phyloP scores from a whole-genome alignment of 2,329 filamentous ascomycete genomes.

The Penicillium sp. region DNA sequence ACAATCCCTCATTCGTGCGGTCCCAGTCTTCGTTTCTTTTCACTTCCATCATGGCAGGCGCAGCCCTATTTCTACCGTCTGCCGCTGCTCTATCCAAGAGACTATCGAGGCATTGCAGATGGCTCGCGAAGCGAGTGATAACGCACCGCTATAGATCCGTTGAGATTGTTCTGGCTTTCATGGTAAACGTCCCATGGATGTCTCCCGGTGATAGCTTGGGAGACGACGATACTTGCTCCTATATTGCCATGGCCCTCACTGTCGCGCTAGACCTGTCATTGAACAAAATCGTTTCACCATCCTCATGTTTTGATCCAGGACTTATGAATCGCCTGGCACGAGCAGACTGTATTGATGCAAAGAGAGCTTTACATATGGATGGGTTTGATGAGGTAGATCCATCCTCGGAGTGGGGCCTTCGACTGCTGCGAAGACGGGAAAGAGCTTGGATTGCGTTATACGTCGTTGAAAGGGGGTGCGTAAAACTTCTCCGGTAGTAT shows the following conservation, averaged over 20 bases:
- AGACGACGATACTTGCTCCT: constrained; percentile 71
- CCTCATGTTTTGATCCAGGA: constrained; percentile 49
- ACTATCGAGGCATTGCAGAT: constrained; percentile 63
- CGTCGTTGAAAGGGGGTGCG: constrained; percentile 66
- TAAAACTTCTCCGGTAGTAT: not conserved
- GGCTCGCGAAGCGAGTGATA: constrained; percentile 62
- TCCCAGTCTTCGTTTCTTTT: constrained; percentile 68
- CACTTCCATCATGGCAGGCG: constrained; percentile 68
- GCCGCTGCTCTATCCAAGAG: constrained; percentile 64
- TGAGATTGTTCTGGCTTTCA: constrained; percentile 71
- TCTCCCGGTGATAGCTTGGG: constrained; percentile 44
- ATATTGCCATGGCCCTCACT: constrained; percentile 67
- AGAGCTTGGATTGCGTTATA: constrained; percentile 70
- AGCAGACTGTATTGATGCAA: constrained; percentile 68
- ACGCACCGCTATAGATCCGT: constrained; percentile 64
- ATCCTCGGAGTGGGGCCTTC: constrained; percentile 58
- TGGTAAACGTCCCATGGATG: constrained; percentile 77
- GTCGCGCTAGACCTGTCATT: constrained; percentile 68
- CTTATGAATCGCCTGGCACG: constrained; percentile 54
- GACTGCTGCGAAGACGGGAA: constrained; percentile 64
- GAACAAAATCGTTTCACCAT: constrained; percentile 66
- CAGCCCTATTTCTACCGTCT: constrained; percentile 65
- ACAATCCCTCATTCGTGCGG: constrained; percentile 65
- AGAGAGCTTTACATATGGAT: constrained; percentile 64
- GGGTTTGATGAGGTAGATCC: constrained; percentile 65